These are phyloP conservation scores for Paxillus ammoniavirescens DNA, from an alignment of 768 basidiomycete species.

Conservation along the genomic window DNA sequence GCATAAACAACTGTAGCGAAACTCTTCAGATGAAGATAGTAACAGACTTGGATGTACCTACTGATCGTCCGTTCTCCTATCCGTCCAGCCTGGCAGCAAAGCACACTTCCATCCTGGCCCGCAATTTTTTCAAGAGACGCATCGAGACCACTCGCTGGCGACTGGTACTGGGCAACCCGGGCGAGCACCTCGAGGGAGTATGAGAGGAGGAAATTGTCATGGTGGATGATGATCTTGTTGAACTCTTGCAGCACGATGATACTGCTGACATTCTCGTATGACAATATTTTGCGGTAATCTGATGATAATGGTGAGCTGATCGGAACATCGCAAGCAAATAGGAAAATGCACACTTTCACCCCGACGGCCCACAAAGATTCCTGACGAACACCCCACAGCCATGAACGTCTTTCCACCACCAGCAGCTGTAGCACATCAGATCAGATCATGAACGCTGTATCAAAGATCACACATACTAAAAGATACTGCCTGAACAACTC, in stretches of 20 bases:
- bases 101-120: conserved; percentile 49
- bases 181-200: conserved; percentile 74
- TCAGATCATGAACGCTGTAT: background rate
- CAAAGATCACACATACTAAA: conserved; percentile 49
- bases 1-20: conserved; percentile 61
- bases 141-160: conserved; percentile 45
- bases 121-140: conserved; percentile 63
- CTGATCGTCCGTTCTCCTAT: conserved; percentile 55
- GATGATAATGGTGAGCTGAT: conserved; percentile 1
- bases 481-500: conserved; percentile 54
- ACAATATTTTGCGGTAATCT: conserved; percentile 64
- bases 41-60: conserved; percentile 30
- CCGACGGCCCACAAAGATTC: conserved; percentile 62
- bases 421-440: conserved; percentile 33
- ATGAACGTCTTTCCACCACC: conserved; percentile 54
- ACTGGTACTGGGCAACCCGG: conserved; percentile 51
- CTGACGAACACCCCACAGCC: conserved; percentile 63
- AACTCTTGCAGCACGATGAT: conserved; percentile 59
- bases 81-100: conserved; percentile 59
- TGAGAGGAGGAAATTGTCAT: conserved; percentile 53
- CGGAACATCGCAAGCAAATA: background rate
- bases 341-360: conserved; percentile 47
- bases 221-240: conserved; percentile 68
- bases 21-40: conserved; percentile 5
- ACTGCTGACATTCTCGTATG: conserved; percentile 45